These are phyloP conservation scores for Venturia carpophila DNA, from an alignment of 2,329 filamentous ascomycete genomes.

Conservation along the genomic window DNA sequence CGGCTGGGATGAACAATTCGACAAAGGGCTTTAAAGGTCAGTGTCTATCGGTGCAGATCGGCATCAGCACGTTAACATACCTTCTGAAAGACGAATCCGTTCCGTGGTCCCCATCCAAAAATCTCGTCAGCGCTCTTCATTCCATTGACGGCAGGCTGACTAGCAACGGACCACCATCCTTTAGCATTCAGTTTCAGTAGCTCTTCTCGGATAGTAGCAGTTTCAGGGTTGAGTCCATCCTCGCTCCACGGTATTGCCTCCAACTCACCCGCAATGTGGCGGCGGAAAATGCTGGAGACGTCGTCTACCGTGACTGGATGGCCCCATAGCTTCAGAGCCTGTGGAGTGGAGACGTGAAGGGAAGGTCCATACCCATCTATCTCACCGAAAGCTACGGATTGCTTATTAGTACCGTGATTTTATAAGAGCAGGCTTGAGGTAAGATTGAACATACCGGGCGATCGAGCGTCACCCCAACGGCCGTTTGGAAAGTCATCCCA, in stretches of 20 bases:
- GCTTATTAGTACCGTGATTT: constrained; percentile 7
- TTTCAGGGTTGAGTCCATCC: constrained; percentile 77
- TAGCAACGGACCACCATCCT: constrained; percentile 95
- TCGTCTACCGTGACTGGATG: constrained; percentile 62
- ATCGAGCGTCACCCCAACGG: constrained; percentile 86
- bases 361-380: constrained; percentile 98
- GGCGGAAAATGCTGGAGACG: constrained; percentile 71
- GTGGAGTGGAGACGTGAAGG: constrained; percentile 77
- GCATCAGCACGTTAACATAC: constrained; percentile 35
- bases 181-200: constrained; percentile 69
- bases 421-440: background rate
- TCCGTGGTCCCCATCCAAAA: constrained; percentile 88
- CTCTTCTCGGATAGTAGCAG: constrained; percentile 66
- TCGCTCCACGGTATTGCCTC: constrained; percentile 89
- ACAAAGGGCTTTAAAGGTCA: constrained; percentile 59
- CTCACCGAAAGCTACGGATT: constrained; percentile 67
- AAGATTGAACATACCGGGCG: constrained; percentile 44
- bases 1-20: constrained; percentile 77
- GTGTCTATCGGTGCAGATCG: background rate
- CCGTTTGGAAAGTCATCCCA: constrained; percentile 99
- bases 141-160: constrained; percentile 88
- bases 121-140: constrained; percentile 65
- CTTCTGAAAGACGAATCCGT: constrained; percentile 92
- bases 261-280: constrained; percentile 72
- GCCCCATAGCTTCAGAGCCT: constrained; percentile 81